Percentiles rank a stretch among this genome's conserved stretches.
Conservation (phyloP, 306 rosid species). For the Myrica gale region DNA sequence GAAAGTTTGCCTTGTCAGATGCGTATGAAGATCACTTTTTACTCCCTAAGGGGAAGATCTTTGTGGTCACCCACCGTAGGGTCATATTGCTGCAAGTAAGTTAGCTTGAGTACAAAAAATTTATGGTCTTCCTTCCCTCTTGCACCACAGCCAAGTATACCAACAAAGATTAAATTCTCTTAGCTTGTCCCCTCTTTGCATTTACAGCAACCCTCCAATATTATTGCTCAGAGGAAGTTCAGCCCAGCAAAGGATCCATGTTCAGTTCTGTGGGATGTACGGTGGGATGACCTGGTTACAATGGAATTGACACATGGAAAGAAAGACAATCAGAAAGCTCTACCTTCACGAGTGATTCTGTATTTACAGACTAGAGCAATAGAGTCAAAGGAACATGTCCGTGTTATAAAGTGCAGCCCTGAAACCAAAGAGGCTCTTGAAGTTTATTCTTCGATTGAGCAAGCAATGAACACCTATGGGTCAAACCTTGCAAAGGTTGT, state of each 20-base stretch:
- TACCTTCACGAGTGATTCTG: slow-evolving; percentile 65
- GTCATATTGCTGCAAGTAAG: slow-evolving; percentile 84
- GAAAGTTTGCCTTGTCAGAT: slow-evolving; percentile 94
- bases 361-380: slow-evolving; percentile 58
- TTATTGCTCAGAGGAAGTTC: slow-evolving; percentile 88
- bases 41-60: slow-evolving; percentile 81
- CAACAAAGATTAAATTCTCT: slow-evolving; percentile 12
- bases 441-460: slow-evolving; percentile 77
- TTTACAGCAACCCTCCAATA: slow-evolving; percentile 87
- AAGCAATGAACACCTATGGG: slow-evolving; percentile 65
- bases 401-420: slow-evolving; percentile 60
- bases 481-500: slow-evolving; percentile 69
- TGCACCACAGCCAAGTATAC: background rate
- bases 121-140: background rate
- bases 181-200: slow-evolving; percentile 6
- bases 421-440: slow-evolving; percentile 68
- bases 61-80: slow-evolving; percentile 82
- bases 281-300: slow-evolving; percentile 69
- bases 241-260: slow-evolving; percentile 96
- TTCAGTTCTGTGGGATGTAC: slow-evolving; percentile 86
- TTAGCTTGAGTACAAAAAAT: slow-evolving; percentile 22
- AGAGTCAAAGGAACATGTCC: slow-evolving; percentile 62
- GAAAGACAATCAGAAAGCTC: slow-evolving; percentile 70
- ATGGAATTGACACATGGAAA: slow-evolving; percentile 78
- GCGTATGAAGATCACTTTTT: slow-evolving; percentile 96